Evolutionary conservation across 768 basidiomycete species (phyloP).

Genomic region (Suillus subalutaceus): DNA sequence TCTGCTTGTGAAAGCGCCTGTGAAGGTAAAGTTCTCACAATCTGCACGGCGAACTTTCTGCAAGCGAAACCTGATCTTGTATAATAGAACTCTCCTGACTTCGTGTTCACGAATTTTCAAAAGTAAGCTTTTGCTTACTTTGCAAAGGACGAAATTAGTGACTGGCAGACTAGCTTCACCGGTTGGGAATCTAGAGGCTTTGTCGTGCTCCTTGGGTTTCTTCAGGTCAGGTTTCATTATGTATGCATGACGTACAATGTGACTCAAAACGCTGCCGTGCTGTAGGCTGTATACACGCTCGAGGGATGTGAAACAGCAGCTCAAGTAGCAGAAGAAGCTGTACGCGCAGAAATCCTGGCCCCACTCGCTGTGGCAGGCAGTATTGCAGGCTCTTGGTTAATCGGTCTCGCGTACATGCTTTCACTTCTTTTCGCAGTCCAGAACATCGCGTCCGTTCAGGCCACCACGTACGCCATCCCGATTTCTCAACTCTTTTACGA

Average conservation of each 20-base stretch:
- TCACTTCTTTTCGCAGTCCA: slow-evolving; percentile 61
- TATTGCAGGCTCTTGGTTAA: slow-evolving; percentile 57
- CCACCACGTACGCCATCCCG: slow-evolving; percentile 54
- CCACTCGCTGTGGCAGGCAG: slow-evolving; percentile 57
- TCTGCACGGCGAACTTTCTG: slow-evolving; percentile 17
- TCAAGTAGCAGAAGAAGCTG: slow-evolving; percentile 62
- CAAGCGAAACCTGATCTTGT: slow-evolving; percentile 3
- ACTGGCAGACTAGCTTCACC: slow-evolving; percentile 44
- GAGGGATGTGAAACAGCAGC: slow-evolving; percentile 68
- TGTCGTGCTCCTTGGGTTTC: slow-evolving; percentile 60
- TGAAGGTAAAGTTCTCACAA: slow-evolving; percentile 42
- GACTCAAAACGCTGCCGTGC: slow-evolving; percentile 30
- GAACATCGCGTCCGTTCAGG: slow-evolving; percentile 50
- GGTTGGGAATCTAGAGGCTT: slow-evolving; percentile 57
- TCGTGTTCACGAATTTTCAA: slow-evolving; percentile 60
- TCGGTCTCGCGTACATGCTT: slow-evolving; percentile 60
- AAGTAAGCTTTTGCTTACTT: slow-evolving; percentile 39
- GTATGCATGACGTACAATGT: neutral
- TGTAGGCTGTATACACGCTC: slow-evolving; percentile 61
- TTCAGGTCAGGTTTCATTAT: neutral
- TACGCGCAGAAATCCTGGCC: slow-evolving; percentile 56
- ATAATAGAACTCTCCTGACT: slow-evolving; percentile 49
- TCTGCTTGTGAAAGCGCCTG: slow-evolving; percentile 57
- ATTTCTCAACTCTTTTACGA: slow-evolving; percentile 62
- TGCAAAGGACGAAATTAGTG: neutral